Evolutionary conservation across 2,329 filamentous ascomycete species (phyloP).

Genomic region (Pseudopithomyces maydicus): DNA sequence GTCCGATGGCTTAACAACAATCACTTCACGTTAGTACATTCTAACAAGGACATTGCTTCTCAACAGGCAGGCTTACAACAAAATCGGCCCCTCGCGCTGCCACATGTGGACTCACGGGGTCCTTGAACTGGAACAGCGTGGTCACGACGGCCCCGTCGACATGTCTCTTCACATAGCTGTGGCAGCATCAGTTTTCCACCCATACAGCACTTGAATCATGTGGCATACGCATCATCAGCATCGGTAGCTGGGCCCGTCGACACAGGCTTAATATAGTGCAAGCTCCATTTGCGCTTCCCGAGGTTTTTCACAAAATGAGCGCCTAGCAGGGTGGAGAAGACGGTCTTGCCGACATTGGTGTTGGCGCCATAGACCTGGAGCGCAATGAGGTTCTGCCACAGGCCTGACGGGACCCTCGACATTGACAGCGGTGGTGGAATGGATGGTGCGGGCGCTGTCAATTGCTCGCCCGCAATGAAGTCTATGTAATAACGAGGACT

Average conservation of each 20-base stretch:
- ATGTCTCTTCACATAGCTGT: slow-evolving; percentile 67
- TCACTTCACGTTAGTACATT: background rate
- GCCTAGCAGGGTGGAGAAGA: slow-evolving; percentile 75
- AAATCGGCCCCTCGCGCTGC: slow-evolving; percentile 57
- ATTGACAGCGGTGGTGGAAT: slow-evolving; percentile 20
- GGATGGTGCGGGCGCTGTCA: background rate
- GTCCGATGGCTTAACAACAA: slow-evolving; percentile 30
- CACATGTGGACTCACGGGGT: slow-evolving; percentile 78
- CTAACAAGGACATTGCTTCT: background rate
- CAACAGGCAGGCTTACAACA: slow-evolving; percentile 22
- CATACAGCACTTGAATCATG: background rate
- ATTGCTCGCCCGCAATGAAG: background rate
- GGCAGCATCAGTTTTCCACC: slow-evolving; percentile 5
- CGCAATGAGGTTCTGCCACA: slow-evolving; percentile 71
- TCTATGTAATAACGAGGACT: background rate
- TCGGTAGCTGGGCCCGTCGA: slow-evolving; percentile 74
- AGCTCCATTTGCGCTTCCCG: slow-evolving; percentile 38
- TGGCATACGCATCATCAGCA: slow-evolving; percentile 68
- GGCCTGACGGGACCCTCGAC: slow-evolving; percentile 60
- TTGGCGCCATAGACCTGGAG: slow-evolving; percentile 84
- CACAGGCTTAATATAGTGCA: slow-evolving; percentile 78
- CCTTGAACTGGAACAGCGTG: slow-evolving; percentile 72
- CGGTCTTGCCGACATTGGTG: slow-evolving; percentile 83
- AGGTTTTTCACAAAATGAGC: slow-evolving; percentile 52
- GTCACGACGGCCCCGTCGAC: slow-evolving; percentile 58